A percentile compares a stretch with the other conserved stretches of the same genome.
Conservation (phyloP, 345 rosid species). For the Gossypium arboreum region DNA sequence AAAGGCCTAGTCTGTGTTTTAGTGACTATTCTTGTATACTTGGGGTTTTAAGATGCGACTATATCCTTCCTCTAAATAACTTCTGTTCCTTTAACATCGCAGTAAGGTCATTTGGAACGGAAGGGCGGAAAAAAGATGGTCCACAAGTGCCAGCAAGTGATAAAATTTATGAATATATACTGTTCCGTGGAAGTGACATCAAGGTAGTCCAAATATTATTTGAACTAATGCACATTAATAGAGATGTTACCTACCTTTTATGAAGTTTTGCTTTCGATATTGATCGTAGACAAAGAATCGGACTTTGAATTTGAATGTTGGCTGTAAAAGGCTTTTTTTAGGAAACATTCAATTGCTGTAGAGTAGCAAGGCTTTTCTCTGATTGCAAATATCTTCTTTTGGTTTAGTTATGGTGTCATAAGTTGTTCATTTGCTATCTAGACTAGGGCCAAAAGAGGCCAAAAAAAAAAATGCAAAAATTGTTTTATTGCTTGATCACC, state of each 20-base stretch:
- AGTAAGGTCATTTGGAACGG: slow-evolving; percentile 80
- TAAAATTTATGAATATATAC: slow-evolving; percentile 68
- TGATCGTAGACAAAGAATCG: neutral
- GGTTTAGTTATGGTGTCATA: neutral
- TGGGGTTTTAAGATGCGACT: neutral
- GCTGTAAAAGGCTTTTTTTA: neutral
- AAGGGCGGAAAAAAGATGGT: slow-evolving; percentile 74
- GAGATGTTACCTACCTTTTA: neutral
- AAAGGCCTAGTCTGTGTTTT: neutral
- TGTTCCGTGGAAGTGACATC: slow-evolving; percentile 76
- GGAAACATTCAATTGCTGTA: neutral
- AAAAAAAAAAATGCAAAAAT: neutral
- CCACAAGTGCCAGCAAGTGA: slow-evolving; percentile 68
- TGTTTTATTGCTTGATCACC: neutral
- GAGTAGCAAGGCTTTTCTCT: slow-evolving; percentile 4
- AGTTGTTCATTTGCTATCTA: neutral
- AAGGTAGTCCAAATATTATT: slow-evolving; percentile 37
- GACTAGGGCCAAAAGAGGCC: neutral
- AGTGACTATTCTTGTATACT: neutral
- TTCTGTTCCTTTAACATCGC: slow-evolving; percentile 17
- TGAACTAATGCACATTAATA: neutral
- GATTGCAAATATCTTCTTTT: neutral
- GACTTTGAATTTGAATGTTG: neutral
- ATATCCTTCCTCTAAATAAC: neutral
- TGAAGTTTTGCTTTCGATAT: neutral